Evolutionary conservation across 1,139 yeast species (phyloP).

Genomic region (Zygosaccharomyces pseudobailii): DNA sequence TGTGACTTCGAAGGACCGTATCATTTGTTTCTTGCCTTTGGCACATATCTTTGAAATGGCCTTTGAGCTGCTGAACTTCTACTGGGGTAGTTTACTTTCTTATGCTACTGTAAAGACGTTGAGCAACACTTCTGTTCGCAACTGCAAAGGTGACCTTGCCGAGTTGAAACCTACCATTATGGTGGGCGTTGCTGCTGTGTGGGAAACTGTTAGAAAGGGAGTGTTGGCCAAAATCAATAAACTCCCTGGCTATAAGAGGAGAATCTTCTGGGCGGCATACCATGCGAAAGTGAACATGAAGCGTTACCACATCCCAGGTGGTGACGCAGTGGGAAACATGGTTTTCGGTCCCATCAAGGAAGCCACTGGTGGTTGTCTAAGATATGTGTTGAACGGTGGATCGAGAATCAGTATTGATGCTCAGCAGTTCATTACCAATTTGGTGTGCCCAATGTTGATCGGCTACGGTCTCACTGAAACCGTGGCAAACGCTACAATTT

Average conservation of each 20-base stretch:
- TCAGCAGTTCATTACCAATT: constrained; percentile 72
- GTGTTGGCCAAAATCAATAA: constrained; percentile 68
- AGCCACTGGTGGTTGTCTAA: constrained; percentile 91
- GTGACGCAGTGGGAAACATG: constrained; percentile 56
- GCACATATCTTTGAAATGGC: constrained; percentile 95
- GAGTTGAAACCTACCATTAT: constrained; percentile 87
- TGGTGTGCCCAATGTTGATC: constrained; percentile 82
- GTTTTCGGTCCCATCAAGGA: constrained; percentile 85
- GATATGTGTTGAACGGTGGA: constrained; percentile 82
- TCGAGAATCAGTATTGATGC: constrained; percentile 84
- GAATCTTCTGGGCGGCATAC: constrained; percentile 85
- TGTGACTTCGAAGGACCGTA: constrained; percentile 55
- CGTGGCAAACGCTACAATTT: constrained; percentile 77
- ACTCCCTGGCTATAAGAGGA: constrained; percentile 67
- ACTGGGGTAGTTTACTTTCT: constrained; percentile 90
- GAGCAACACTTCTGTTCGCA: constrained; percentile 72
- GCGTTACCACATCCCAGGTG: constrained; percentile 68
- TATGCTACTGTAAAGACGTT: constrained; percentile 92
- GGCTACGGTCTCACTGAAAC: constrained; percentile 99
- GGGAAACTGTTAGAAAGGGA: constrained; percentile 96
- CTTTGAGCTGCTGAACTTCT: constrained; percentile 71
- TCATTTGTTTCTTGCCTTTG: constrained; percentile 86
- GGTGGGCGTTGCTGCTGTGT: constrained; percentile 99
- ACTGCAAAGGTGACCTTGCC: constrained; percentile 83
- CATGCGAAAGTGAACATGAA: constrained; percentile 61